Evolutionary conservation across 1,284 basidiomycete species (phyloP).

Genomic region (Sporisorium scitamineum): DNA sequence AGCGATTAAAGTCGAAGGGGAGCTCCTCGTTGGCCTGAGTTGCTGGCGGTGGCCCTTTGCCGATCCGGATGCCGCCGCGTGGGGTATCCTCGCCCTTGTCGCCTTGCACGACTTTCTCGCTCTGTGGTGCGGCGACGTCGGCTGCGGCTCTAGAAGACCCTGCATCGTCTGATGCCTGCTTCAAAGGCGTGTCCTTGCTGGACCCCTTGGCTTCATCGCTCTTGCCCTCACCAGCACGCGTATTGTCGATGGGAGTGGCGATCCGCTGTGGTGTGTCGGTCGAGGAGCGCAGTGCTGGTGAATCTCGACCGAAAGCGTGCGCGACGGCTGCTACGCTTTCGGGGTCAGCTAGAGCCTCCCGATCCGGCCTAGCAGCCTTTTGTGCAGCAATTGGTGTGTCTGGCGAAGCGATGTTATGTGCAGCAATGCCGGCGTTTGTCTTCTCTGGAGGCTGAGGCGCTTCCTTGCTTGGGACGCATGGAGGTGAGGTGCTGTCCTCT

Average conservation of each 20-base stretch:
- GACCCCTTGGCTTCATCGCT: slow-evolving; percentile 1
- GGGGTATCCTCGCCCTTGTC: slow-evolving; percentile 4
- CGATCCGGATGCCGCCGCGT: slow-evolving; percentile 48
- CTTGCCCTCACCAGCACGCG: background rate
- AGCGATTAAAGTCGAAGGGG: slow-evolving; percentile 68
- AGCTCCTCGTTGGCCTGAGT: slow-evolving; percentile 58
- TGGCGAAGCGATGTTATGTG: background rate
- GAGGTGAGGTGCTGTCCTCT: slow-evolving; percentile 12
- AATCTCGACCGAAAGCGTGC: slow-evolving; percentile 51
- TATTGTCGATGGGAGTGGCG: slow-evolving; percentile 11
- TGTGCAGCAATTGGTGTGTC: slow-evolving; percentile 6
- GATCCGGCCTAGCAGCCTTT: background rate
- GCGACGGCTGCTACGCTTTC: slow-evolving; percentile 53
- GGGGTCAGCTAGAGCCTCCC: slow-evolving; percentile 43
- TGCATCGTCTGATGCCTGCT: background rate
- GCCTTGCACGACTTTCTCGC: background rate
- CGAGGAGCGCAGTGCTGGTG: slow-evolving; percentile 36
- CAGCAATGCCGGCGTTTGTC: background rate
- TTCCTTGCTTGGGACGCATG: slow-evolving; percentile 23
- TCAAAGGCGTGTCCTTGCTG: background rate
- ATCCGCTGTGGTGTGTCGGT: slow-evolving; percentile 28
- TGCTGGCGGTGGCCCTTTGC: slow-evolving; percentile 58
- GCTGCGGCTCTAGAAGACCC: background rate
- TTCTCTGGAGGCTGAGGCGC: slow-evolving; percentile 20
- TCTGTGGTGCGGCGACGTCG: background rate